A percentile compares a stretch with the other conserved stretches of the same genome.
These are phyloP conservation scores for Dryas octopetala DNA, from an alignment of 306 rosid genomes.

Conservation along the genomic window DNA sequence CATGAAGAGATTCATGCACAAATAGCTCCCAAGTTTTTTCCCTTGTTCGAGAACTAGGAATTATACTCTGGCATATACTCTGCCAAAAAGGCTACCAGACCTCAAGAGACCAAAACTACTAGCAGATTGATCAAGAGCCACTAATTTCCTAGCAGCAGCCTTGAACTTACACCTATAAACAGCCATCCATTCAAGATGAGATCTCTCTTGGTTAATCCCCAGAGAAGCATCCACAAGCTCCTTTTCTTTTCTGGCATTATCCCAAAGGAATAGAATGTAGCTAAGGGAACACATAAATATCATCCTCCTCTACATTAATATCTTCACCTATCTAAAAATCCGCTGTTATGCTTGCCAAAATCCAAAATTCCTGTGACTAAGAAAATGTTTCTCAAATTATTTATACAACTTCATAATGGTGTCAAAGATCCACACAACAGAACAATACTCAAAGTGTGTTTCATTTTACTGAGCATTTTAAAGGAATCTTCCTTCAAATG, in stretches of 20 bases:
- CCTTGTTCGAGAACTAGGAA: too few relatives aligned
- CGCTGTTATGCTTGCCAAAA: background rate
- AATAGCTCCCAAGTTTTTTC: too few relatives aligned
- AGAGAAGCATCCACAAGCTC: background rate
- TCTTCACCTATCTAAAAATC: background rate
- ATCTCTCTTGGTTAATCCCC: background rate
- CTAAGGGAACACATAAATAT: background rate
- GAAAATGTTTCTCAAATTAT: background rate
- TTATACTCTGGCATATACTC: background rate
- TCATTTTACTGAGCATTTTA: too few relatives aligned
- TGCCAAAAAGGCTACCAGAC: background rate
- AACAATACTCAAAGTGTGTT: too few relatives aligned
- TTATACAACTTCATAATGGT: background rate
- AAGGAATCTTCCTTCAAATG: too few relatives aligned
- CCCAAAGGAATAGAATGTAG: background rate
- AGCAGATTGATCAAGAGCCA: background rate
- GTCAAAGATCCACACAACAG: too few relatives aligned
- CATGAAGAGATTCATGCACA: too few relatives aligned
- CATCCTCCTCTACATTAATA: background rate
- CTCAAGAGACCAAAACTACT: background rate
- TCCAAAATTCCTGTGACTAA: background rate
- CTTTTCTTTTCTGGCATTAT: too few relatives aligned
- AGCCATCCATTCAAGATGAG: background rate
- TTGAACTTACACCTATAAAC: background rate
- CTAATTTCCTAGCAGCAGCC: background rate